phyloP scores from a whole-genome alignment of 768 basidiomycete genomes.

The Rhodosporidiobolus sp. region DNA sequence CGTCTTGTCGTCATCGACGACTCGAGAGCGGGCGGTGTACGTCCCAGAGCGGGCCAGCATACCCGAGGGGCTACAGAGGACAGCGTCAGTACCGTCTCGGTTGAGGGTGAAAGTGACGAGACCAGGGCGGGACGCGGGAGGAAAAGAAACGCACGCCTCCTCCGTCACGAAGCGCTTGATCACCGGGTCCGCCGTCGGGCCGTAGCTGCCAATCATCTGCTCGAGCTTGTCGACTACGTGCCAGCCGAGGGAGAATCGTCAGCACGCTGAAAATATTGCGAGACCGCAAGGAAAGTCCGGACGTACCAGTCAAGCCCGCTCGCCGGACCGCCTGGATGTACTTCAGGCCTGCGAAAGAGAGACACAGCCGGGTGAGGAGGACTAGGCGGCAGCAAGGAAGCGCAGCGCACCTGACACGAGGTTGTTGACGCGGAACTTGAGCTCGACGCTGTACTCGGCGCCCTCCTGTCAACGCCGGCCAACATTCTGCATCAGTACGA shows the following conservation, averaged over 20 bases:
- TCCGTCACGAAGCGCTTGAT: slow-evolving; percentile 72
- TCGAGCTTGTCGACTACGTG: slow-evolving; percentile 82
- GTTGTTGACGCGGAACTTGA: slow-evolving; percentile 67
- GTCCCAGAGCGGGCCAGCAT: slow-evolving; percentile 75
- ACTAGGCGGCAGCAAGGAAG: slow-evolving; percentile 52
- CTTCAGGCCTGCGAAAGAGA: slow-evolving; percentile 56
- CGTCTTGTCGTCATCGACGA: slow-evolving; percentile 80
- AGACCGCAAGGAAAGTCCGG: neutral
- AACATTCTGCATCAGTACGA: too few relatives aligned
- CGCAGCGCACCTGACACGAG: slow-evolving; percentile 66
- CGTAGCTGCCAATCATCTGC: slow-evolving; percentile 92
- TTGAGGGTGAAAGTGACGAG: neutral
- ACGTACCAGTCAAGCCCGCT: slow-evolving; percentile 65
- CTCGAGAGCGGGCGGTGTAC: slow-evolving; percentile 74
- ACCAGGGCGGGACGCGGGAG: too few relatives aligned
- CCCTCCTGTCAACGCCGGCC: slow-evolving; percentile 14
- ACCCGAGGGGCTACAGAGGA: slow-evolving; percentile 60
- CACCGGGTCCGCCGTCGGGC: slow-evolving; percentile 69
- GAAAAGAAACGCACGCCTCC: slow-evolving; percentile 45
- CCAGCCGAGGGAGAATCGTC: too few relatives aligned
- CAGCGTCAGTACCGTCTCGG: neutral
- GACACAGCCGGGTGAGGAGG: neutral
- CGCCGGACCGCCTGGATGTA: slow-evolving; percentile 72
- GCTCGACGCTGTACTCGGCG: slow-evolving; percentile 61
- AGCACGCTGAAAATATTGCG: too few relatives aligned